A percentile compares a stretch with the other conserved stretches of the same genome.
phyloP scores from a whole-genome alignment of 2,329 filamentous ascomycete species.

The Pestalotiopsis sp. region DNA sequence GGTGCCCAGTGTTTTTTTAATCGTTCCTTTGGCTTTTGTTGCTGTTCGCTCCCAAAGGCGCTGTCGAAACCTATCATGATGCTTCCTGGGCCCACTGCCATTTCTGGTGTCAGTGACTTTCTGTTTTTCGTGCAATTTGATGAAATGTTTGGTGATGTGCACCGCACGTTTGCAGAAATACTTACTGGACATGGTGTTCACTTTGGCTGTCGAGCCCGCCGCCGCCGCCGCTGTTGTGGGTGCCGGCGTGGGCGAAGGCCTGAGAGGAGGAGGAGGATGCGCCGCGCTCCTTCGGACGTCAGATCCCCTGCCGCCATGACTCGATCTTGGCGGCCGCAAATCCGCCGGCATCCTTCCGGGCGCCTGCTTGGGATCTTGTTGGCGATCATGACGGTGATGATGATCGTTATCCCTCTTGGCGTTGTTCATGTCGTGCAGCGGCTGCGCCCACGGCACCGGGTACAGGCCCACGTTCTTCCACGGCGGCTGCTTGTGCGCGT shows the following conservation, averaged over 20 bases:
- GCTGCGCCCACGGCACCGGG: background rate
- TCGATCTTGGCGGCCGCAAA: background rate
- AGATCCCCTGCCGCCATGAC: background rate
- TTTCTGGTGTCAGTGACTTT: background rate
- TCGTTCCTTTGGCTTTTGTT: background rate
- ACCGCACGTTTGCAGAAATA: background rate
- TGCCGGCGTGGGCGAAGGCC: background rate
- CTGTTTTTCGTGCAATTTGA: background rate
- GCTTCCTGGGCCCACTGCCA: background rate
- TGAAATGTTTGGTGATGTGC: background rate
- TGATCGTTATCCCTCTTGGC: background rate
- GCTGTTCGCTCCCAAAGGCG: background rate
- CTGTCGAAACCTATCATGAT: background rate
- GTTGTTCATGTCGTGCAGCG: background rate
- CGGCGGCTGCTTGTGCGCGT: slow-evolving; percentile 1
- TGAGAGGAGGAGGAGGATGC: background rate
- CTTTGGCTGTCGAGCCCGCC: background rate
- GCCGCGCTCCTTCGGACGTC: background rate
- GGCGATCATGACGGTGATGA: background rate
- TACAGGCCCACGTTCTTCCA: background rate
- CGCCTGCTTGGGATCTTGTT: background rate
- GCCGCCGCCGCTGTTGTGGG: background rate
- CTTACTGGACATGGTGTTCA: background rate
- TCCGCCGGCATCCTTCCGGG: background rate
- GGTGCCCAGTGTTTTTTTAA: background rate